A percentile compares a stretch with the other conserved stretches of the same genome.
phyloP scores from a whole-genome alignment of 164 flowering plant species.

The Macadamia integrifolia region DNA sequence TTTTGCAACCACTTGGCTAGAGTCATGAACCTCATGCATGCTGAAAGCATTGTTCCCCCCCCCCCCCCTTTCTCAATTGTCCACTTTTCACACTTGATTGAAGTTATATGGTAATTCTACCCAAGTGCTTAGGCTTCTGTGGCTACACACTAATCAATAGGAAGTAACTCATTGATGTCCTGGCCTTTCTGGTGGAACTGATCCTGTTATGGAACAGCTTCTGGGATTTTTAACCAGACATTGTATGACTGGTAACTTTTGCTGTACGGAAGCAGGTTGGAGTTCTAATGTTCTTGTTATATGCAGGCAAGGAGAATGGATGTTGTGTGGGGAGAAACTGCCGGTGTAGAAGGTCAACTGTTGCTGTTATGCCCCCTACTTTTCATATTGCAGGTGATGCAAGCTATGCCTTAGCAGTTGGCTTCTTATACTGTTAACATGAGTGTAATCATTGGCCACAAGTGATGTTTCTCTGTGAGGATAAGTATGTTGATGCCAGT shows the following conservation, averaged over 20 bases:
- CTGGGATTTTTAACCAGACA: no score
- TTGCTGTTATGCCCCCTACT: constrained; percentile 80
- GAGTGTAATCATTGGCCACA: no score
- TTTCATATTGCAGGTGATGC: constrained; percentile 77
- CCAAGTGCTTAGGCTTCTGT: no score
- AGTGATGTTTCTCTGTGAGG: no score
- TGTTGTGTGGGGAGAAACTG: constrained; percentile 99
- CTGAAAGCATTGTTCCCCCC: background rate
- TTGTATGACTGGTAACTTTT: background rate
- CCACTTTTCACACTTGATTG: background rate
- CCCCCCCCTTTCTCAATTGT: no score
- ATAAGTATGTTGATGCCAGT: no score
- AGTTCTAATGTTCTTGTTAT: background rate
- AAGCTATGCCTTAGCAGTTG: constrained; percentile 1
- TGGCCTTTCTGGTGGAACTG: no score
- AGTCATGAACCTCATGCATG: background rate
- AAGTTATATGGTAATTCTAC: no score
- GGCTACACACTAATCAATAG: no score
- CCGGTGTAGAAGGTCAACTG: constrained; percentile 90
- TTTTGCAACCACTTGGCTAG: background rate
- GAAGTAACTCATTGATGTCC: no score
- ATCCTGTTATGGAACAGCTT: no score
- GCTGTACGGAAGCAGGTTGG: no score
- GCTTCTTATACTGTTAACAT: background rate
- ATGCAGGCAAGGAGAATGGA: constrained; percentile 95